A percentile compares a stretch with the other conserved stretches of the same genome.
Evolutionary conservation across 164 flowering plant genomes (phyloP).

Genomic region (Dillenia turbinata): DNA sequence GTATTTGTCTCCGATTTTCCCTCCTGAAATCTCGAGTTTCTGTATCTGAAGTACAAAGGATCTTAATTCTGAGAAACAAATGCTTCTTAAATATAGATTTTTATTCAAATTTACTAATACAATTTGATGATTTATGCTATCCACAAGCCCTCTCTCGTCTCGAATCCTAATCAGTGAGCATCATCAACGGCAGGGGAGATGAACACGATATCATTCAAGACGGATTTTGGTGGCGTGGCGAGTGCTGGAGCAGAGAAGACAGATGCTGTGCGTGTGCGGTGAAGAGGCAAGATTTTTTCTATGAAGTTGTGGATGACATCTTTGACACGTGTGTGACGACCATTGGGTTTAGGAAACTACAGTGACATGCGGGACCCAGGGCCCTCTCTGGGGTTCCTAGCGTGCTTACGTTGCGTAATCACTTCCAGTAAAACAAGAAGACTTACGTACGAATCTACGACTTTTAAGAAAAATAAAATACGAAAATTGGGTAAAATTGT

Average conservation of each 20-base stretch:
- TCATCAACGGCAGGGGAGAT: not conserved
- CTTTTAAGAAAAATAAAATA: too few species aligned
- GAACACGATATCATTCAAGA: not conserved
- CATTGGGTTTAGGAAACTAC: constrained; percentile 11
- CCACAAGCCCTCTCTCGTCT: constrained; percentile 23
- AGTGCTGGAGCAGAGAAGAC: constrained; percentile 8
- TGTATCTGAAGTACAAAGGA: too few species aligned
- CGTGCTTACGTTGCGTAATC: too few species aligned
- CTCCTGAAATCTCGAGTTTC: too few species aligned
- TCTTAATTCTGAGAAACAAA: too few species aligned
- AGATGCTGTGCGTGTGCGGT: constrained; percentile 4
- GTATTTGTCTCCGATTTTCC: too few species aligned
- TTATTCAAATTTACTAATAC: not conserved
- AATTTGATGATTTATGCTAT: constrained; percentile 14
- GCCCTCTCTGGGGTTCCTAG: not conserved
- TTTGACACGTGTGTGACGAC: constrained; percentile 16
- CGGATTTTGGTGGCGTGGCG: constrained; percentile 21
- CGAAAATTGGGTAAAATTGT: too few species aligned
- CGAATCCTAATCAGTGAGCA: too few species aligned
- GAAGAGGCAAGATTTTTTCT: constrained; percentile 20
- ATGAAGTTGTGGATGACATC: constrained; percentile 19
- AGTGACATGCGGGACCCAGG: constrained; percentile 13
- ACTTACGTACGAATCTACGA: too few species aligned
- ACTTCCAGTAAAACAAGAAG: too few species aligned
- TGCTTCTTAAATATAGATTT: not conserved